These are phyloP conservation scores for Globisporangium abappressorium DNA, from an alignment of 352 stramenopile genomes.

Conservation along the genomic window DNA sequence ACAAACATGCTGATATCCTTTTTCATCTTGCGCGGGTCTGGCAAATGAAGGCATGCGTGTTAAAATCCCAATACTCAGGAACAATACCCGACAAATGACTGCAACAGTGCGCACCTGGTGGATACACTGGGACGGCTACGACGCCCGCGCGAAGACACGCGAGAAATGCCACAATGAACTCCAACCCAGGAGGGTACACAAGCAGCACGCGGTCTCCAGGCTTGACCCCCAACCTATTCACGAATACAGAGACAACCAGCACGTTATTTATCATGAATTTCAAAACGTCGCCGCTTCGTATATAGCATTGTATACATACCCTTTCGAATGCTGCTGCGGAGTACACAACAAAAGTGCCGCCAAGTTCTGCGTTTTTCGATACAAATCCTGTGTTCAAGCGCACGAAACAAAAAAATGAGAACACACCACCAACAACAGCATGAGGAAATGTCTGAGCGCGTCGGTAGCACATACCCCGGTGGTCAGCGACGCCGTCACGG, in stretches of 20 bases:
- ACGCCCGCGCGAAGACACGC: slow-evolving; percentile 93
- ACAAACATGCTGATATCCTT: slow-evolving; percentile 96
- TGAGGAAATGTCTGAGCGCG: background rate
- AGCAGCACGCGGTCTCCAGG: slow-evolving; percentile 89
- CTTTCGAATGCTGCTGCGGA: slow-evolving; percentile 54
- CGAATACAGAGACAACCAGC: slow-evolving; percentile 4
- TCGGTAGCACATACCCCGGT: slow-evolving; percentile 35
- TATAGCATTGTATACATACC: slow-evolving; percentile 25
- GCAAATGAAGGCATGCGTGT: too few relatives aligned
- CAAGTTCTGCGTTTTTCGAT: slow-evolving; percentile 65
- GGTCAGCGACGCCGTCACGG: slow-evolving; percentile 46
- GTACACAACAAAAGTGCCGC: slow-evolving; percentile 56
- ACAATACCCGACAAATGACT: slow-evolving; percentile 2
- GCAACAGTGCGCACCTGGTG: slow-evolving; percentile 34
- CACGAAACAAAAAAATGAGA: background rate
- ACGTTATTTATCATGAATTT: background rate
- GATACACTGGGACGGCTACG: slow-evolving; percentile 92
- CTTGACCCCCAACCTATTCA: slow-evolving; percentile 49
- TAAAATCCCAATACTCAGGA: background rate
- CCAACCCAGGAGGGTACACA: slow-evolving; percentile 96
- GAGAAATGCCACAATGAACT: slow-evolving; percentile 98
- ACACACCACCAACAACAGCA: slow-evolving; percentile 3
- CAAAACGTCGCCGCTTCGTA: background rate
- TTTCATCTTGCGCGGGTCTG: slow-evolving; percentile 92
- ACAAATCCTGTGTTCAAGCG: slow-evolving; percentile 46